Evolutionary conservation across 495 filamentous ascomycete genomes (phyloP).

Genomic region (Daldinia concentrica): DNA sequence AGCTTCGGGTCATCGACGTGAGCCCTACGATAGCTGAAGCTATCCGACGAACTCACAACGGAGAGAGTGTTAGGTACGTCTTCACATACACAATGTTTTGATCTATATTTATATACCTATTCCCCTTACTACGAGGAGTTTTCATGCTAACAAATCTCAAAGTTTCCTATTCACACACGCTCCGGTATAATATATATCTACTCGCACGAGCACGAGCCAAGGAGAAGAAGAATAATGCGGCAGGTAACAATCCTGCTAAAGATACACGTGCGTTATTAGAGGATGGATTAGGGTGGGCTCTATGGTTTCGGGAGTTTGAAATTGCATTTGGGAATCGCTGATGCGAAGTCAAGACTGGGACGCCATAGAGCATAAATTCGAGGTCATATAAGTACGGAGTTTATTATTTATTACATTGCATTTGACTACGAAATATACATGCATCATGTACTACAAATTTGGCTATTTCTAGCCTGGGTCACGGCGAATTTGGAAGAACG

Average conservation of each 20-base stretch:
- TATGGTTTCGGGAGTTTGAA: constrained; percentile 14
- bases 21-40: constrained; percentile 79
- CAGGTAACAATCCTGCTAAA: not conserved
- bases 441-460: constrained; percentile 16
- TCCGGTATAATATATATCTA: constrained; percentile 57
- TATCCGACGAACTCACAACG: constrained; percentile 93
- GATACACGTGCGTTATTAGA: constrained; percentile 12
- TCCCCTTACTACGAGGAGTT: not conserved
- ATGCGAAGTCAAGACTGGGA: constrained; percentile 9
- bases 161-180: constrained; percentile 93
- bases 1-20: constrained; percentile 91
- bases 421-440: constrained; percentile 20
- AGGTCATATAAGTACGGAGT: constrained; percentile 37
- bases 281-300: not conserved
- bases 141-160: constrained; percentile 20
- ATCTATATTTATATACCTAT: not conserved
- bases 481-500: constrained; percentile 34
- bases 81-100: not conserved
- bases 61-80: constrained; percentile 59
- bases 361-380: constrained; percentile 31
- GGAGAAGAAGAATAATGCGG: not conserved
- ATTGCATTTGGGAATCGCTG: constrained; percentile 28
- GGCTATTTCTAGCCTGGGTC: constrained; percentile 23
- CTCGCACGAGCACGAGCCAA: not conserved
- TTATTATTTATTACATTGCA: constrained; percentile 22